Evolutionary conservation across 768 basidiomycete species (phyloP).

Genomic region (Amanita muscaria): DNA sequence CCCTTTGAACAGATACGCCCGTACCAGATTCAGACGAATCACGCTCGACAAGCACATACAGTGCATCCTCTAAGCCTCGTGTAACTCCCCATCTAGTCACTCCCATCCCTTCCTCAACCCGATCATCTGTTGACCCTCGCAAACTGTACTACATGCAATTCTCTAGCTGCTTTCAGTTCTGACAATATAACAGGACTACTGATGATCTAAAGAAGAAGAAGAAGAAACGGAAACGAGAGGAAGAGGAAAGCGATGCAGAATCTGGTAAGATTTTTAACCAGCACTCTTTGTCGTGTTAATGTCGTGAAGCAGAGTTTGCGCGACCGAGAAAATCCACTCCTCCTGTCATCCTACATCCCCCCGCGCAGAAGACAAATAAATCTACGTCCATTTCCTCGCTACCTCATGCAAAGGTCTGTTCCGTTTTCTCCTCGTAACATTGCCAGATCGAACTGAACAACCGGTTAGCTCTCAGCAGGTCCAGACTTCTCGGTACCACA

Average conservation of each 20-base stretch:
- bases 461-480: constrained; percentile 23
- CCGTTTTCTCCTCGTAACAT: background rate
- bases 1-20: constrained; percentile 27
- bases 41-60: constrained; percentile 26
- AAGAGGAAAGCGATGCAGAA: constrained; percentile 64
- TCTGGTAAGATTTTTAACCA: constrained; percentile 28
- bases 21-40: constrained; percentile 42
- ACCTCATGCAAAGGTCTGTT: constrained; percentile 41
- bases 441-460: constrained; percentile 2
- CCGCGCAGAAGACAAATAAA: constrained; percentile 50
- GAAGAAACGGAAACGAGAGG: constrained; percentile 79
- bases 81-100: constrained; percentile 35
- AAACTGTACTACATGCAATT: constrained; percentile 37
- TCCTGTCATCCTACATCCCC: constrained; percentile 29
- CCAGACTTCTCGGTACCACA: constrained; percentile 59
- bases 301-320: constrained; percentile 44
- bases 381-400: constrained; percentile 32
- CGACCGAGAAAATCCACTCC: constrained; percentile 55
- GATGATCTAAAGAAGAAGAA: constrained; percentile 70
- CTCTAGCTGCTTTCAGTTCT: constrained; percentile 1
- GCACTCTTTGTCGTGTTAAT: constrained; percentile 3
- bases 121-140: constrained; percentile 55
- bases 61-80: constrained; percentile 34
- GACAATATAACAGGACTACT: constrained; percentile 17
- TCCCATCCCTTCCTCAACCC: constrained; percentile 37